Conservation (phyloP, 2,329 filamentous ascomycete species). For the Aspergillus uvarum region DNA sequence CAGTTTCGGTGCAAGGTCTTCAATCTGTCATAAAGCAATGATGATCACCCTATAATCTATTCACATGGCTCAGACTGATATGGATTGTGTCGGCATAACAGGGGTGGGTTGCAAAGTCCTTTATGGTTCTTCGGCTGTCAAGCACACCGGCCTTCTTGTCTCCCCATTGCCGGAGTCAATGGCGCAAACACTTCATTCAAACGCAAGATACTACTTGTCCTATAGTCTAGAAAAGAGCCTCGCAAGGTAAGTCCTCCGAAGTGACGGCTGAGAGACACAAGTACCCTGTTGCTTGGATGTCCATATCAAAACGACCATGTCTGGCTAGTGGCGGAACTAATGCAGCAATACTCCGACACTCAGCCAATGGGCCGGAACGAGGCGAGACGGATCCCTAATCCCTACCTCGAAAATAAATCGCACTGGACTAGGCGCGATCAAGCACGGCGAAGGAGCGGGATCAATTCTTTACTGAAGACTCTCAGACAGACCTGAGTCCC, state of each 20-base stretch:
- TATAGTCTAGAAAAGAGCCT: neutral
- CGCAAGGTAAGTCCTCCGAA: constrained; percentile 15
- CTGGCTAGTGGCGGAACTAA: constrained; percentile 1
- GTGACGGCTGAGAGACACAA: neutral
- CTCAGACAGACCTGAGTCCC: neutral
- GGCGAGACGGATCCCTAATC: constrained; percentile 4
- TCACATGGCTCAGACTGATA: no score
- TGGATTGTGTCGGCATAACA: no score
- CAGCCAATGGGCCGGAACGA: constrained; percentile 2
- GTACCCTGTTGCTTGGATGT: neutral
- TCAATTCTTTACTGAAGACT: neutral
- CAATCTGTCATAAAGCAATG: no score
- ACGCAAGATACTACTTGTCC: no score
- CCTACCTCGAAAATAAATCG: constrained; percentile 1
- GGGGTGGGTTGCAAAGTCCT: no score
- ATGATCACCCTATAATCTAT: no score
- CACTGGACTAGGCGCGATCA: constrained; percentile 11
- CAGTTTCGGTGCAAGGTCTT: no score
- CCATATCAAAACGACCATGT: constrained; percentile 4
- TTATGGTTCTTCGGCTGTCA: no score
- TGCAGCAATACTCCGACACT: constrained; percentile 6
- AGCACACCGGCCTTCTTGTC: no score
- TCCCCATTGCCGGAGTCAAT: no score
- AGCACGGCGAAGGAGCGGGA: constrained; percentile 8
- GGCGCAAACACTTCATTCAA: neutral